Conservation (phyloP, 2,329 filamentous ascomycete species). For the Aspergillus fructus region DNA sequence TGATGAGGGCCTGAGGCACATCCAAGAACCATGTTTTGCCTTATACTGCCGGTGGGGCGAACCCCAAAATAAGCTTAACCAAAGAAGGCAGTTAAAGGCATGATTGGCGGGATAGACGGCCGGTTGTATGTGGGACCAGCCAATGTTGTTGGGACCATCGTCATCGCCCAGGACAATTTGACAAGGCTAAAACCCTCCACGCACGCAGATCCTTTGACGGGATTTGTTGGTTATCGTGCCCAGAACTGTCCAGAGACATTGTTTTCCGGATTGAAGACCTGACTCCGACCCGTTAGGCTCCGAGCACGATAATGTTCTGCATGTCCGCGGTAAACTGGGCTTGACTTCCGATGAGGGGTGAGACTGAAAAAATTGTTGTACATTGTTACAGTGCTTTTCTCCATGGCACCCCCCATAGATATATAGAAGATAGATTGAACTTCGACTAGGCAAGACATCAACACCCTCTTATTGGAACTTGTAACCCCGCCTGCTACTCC, state of each 20-base stretch:
- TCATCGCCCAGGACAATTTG: not conserved
- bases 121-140: not conserved
- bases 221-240: not conserved
- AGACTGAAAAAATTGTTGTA: not conserved
- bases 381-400: too few species aligned
- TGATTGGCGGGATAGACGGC: not conserved
- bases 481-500: slow-evolving; percentile 4
- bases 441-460: not conserved
- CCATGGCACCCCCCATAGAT: too few species aligned
- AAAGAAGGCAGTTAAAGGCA: not conserved
- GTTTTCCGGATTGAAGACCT: too few species aligned
- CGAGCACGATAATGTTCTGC: not conserved
- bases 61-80: not conserved
- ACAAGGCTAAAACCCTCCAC: not conserved
- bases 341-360: not conserved
- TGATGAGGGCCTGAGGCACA: too few species aligned
- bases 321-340: not conserved
- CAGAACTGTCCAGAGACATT: not conserved
- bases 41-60: too few species aligned
- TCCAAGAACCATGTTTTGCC: too few species aligned
- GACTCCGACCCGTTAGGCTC: not conserved
- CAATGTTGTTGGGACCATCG: not conserved
- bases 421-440: too few species aligned
- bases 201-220: not conserved
- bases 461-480: not conserved